These are phyloP conservation scores for Aspergillus quadrilineatus DNA, from an alignment of 2,329 filamentous ascomycete species.

Conservation along the genomic window DNA sequence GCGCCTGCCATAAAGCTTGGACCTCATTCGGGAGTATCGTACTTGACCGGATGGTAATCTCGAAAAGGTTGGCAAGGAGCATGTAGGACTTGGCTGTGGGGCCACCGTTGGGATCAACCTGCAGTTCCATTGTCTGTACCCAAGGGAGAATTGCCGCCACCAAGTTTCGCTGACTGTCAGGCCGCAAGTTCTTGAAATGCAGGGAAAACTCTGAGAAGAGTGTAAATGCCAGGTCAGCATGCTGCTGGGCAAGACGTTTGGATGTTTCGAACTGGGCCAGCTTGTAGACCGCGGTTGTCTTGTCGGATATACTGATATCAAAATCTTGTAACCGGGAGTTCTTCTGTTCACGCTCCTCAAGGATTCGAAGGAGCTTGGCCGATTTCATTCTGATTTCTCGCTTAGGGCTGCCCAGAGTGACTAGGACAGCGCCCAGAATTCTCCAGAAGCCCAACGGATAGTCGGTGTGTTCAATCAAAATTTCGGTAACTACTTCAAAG, in stretches of 20 bases:
- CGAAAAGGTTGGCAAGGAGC: slow-evolving; percentile 87
- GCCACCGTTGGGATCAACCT: slow-evolving; percentile 85
- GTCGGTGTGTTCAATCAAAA: slow-evolving; percentile 78
- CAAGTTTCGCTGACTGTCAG: slow-evolving; percentile 85
- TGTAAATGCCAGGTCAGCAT: slow-evolving; percentile 84
- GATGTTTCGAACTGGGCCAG: slow-evolving; percentile 96
- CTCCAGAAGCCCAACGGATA: slow-evolving; percentile 89
- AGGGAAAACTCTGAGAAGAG: slow-evolving; percentile 94
- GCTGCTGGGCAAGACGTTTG: slow-evolving; percentile 80
- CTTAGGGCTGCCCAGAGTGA: slow-evolving; percentile 88
- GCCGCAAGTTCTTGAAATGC: slow-evolving; percentile 84
- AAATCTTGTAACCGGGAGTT: slow-evolving; percentile 94
- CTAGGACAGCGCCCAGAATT: slow-evolving; percentile 80
- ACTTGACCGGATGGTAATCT: slow-evolving; percentile 92
- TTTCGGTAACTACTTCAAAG: slow-evolving; percentile 86
- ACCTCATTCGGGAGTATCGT: slow-evolving; percentile 91
- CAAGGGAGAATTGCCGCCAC: slow-evolving; percentile 92
- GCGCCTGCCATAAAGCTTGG: slow-evolving; percentile 93
- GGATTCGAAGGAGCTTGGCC: slow-evolving; percentile 71
- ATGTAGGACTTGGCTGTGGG: slow-evolving; percentile 93
- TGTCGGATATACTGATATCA: slow-evolving; percentile 97
- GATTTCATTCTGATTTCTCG: slow-evolving; percentile 88
- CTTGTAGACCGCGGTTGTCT: slow-evolving; percentile 97
- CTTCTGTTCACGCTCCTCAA: slow-evolving; percentile 80
- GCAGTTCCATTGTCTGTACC: slow-evolving; percentile 91